phyloP scores from a whole-genome alignment of 108 stramenopile genomes.

The Aurantiochytrium sp. region DNA sequence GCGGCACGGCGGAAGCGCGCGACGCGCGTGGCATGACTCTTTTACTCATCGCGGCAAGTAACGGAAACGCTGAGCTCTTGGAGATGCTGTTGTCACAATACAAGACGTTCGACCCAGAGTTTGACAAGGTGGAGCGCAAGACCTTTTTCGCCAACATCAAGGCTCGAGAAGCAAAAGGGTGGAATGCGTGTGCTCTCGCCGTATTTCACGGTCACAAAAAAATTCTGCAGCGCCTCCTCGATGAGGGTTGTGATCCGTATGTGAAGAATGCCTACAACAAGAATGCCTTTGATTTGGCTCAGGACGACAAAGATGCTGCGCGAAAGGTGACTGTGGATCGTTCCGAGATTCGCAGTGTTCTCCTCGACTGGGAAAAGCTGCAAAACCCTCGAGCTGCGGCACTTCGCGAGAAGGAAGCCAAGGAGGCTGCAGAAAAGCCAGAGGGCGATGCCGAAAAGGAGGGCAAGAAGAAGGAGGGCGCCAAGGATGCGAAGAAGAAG shows the following conservation, averaged over 20 bases:
- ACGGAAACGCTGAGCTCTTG: slow-evolving; percentile 9
- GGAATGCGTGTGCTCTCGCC: slow-evolving; percentile 25
- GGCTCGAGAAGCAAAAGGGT: slow-evolving; percentile 30
- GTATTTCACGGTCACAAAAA: slow-evolving; percentile 28
- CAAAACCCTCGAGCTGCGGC: neutral
- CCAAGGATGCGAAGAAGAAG: neutral
- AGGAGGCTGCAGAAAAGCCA: slow-evolving; percentile 23
- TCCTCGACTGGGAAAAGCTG: slow-evolving; percentile 28
- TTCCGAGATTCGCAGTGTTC: slow-evolving; percentile 26
- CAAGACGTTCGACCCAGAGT: slow-evolving; percentile 26
- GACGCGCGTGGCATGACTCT: slow-evolving; percentile 23
- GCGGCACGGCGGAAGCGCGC: slow-evolving; percentile 16
- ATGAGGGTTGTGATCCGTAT: slow-evolving; percentile 30
- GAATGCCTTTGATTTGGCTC: slow-evolving; percentile 29
- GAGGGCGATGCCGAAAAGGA: slow-evolving; percentile 21
- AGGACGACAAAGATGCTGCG: slow-evolving; percentile 39
- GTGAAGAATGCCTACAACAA: slow-evolving; percentile 31
- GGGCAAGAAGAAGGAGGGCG: slow-evolving; percentile 23
- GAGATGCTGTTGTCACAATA: slow-evolving; percentile 7
- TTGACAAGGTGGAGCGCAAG: slow-evolving; percentile 26
- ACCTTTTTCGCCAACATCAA: slow-evolving; percentile 24
- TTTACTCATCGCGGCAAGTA: neutral
- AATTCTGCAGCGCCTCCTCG: slow-evolving; percentile 11
- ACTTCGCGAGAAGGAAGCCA: neutral
- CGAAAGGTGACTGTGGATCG: slow-evolving; percentile 20